Evolutionary conservation across 345 rosid species (phyloP), one percentile per base, ranked within the genome.

Genomic region (Gossypium australe): DNA sequence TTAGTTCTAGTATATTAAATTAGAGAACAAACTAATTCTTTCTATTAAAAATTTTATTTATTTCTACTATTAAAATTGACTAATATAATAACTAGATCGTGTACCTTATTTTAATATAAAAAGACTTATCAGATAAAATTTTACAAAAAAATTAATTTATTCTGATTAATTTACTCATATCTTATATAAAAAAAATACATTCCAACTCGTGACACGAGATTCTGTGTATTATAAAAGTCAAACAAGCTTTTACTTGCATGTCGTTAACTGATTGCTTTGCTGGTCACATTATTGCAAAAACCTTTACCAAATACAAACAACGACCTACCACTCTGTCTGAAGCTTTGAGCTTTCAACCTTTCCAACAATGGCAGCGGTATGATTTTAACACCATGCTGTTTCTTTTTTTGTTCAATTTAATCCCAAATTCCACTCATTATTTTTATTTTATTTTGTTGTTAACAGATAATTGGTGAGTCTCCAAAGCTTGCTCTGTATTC

Each of bases 401-500:
- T 22, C 9, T 49, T 24, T 24, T 58, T 25, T 38, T 38, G 41
- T 34, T 34, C 7, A 34, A 48, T 24, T 13, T 11, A 9, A 48
- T 3, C 52, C 44, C n/a, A 1, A 14, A 14, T 48, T 68, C 57
- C n/a, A 12, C 24, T 20, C 22, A 10, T 10, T 11, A 22, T 7
- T n/a, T n/a, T n/a, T 56, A 11, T 20, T 44, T 56, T 22, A 8
- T 41, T 9, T 71, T 18, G 11, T 20, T 17, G 44, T 22, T 68
- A 12, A 44, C 69, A 79, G 81, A 61, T 27, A 34, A 59, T 27
- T 20, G 52, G 13, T 4, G 60, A 82, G 68, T 63, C 79, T 48
- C 47, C 84, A 8, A 77, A 79, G 68, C 85, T 82, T 29, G 57
- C 83, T 7, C 66, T 86, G 62, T 88, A 82, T 74, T 84, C 88